These are phyloP conservation scores for Saccharomycopsis oosterbeekiorum DNA, from an alignment of 805 yeast species.

Conservation along the genomic window DNA sequence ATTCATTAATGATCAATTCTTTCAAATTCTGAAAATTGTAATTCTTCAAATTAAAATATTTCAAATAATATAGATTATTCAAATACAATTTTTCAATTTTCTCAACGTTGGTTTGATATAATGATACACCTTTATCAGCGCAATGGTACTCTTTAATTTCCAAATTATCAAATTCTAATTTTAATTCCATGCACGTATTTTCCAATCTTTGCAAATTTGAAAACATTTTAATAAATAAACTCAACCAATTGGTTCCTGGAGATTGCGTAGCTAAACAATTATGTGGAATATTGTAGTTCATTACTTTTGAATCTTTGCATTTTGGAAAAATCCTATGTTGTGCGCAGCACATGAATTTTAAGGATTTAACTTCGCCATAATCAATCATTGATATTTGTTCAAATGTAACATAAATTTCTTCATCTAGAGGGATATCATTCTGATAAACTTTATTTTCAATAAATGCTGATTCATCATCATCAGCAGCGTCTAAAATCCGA, in stretches of 20 bases:
- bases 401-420: neutral
- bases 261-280: neutral
- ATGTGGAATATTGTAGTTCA: neutral
- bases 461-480: neutral
- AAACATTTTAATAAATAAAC: slow-evolving; percentile 1
- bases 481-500: neutral
- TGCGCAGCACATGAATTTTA: neutral
- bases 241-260: neutral
- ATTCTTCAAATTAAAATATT: neutral
- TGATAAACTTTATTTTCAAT: neutral
- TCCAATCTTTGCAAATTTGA: neutral
- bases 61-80: neutral
- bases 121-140: neutral
- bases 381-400: neutral
- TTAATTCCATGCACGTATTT: neutral
- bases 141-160: neutral
- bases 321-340: neutral
- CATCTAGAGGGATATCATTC: neutral
- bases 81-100: neutral
- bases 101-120: neutral
- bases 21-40: neutral
- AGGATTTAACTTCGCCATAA: neutral
- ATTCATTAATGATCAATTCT: neutral
- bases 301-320: neutral
- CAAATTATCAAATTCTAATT: neutral